phyloP scores from a whole-genome alignment of 768 basidiomycete species.

The Agrocybe chaxingu region DNA sequence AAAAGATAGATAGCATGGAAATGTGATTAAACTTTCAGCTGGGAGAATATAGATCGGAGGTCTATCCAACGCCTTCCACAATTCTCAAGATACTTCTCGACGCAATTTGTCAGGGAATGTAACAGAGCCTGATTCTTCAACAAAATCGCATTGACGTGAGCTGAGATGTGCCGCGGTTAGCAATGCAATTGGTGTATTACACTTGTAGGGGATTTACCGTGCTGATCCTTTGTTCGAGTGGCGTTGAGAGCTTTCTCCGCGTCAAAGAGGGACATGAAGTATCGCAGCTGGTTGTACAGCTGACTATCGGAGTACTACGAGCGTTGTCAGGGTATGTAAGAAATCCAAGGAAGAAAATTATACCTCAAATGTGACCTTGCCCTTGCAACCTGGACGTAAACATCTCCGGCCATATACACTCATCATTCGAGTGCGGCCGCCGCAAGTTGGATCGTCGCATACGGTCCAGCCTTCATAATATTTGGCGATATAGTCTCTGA shows the following conservation, averaged over 20 bases:
- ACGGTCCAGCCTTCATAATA: constrained; percentile 91
- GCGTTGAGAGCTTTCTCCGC: constrained; percentile 54
- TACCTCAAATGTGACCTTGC: constrained; percentile 75
- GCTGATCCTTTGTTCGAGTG: constrained; percentile 42
- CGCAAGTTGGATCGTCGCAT: constrained; percentile 86
- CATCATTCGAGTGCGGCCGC: constrained; percentile 88
- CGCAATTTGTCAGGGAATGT: constrained; percentile 47
- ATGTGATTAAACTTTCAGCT: constrained; percentile 56
- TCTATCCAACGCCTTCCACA: constrained; percentile 92
- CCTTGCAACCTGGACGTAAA: constrained; percentile 63
- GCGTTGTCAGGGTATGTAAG: constrained; percentile 5
- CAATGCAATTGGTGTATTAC: constrained; percentile 7
- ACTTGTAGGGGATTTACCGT: constrained; percentile 23
- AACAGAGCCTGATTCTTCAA: constrained; percentile 51
- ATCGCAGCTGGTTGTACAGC: constrained; percentile 89
- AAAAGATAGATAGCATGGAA: not conserved
- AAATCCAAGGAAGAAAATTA: not conserved
- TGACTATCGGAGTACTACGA: constrained; percentile 77
- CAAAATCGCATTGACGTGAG: constrained; percentile 41
- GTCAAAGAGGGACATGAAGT: constrained; percentile 79
- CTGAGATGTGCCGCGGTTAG: not conserved
- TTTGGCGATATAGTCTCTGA: constrained; percentile 67
- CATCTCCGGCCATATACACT: constrained; percentile 87
- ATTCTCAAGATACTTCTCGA: constrained; percentile 79
- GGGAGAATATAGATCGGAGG: constrained; percentile 74